Evolutionary conservation across 495 filamentous ascomycete species (phyloP), one percentile per base, ranked within the genome.

Genomic region (Daldinia loculata): DNA sequence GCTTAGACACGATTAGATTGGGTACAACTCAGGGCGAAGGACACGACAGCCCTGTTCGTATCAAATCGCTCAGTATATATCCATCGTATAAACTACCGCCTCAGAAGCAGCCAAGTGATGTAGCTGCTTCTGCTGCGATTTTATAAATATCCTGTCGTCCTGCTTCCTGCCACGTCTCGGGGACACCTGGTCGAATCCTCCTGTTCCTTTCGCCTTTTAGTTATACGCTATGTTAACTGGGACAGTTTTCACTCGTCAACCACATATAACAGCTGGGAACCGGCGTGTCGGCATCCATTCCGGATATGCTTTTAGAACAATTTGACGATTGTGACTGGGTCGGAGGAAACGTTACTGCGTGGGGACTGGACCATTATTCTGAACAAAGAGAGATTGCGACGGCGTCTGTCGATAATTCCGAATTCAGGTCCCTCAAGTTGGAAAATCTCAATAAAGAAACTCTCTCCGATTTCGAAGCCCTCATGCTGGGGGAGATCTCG

Each of bases 311-410:
- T 45, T 43, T 22, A 69, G 12, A 81, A 81, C 1, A 78, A 82
- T 2, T 82, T 61, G 52, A 85, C 80, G 29, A 80, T 80, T 12
- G 77, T 79, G 22, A 67, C 72, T 43, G 77, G 76, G 53, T 83
- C 73, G 24, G 72, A 27, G 41, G 74, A 60, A 63, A 75, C 63
- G 14, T 75, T 71, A 58, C 60, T n/a, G 57, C 70, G n/a, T 69
- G 66, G 70, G 34, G 39, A 24, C 19, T 29, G 14, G 30, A 8
- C 17, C 38, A 36, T 9, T 52, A 6, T 30, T 27, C 14, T 9
- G 50, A 53, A 38, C 41, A 56, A 30, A 19, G 43, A 12, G 50
- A 29, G 32, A 17, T 45, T 19, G 3, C 43, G 29, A 38, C 57
- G 2, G 30, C 17, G n/a, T 29, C 19, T 1, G 15, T 62, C 36